Conservation (phyloP, 1,284 basidiomycete genomes). For the Tilletiaria anomala region DNA sequence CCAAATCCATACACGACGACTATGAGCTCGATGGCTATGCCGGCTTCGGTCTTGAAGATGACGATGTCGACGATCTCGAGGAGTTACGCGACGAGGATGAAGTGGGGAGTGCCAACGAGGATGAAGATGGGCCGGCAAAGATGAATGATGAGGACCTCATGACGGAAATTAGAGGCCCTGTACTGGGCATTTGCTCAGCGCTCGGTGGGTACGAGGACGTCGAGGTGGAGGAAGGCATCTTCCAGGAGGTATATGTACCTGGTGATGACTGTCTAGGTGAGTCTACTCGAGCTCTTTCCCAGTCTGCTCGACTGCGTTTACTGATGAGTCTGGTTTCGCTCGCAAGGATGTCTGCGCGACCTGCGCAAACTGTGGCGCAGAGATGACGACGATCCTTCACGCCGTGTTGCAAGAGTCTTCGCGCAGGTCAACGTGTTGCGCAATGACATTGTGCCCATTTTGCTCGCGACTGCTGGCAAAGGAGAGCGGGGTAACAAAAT, state of each 20-base stretch:
- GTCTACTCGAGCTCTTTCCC: too few species aligned
- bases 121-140: slow-evolving; percentile 3
- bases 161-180: slow-evolving; percentile 17
- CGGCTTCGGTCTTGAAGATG: slow-evolving; percentile 6
- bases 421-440: slow-evolving; percentile 31
- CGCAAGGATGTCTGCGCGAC: slow-evolving; percentile 25
- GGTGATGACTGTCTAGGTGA: slow-evolving; percentile 30
- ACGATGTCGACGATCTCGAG: slow-evolving; percentile 22
- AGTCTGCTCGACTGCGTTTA: not conserved
- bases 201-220: slow-evolving; percentile 34
- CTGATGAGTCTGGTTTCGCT: not conserved
- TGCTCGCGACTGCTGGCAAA: slow-evolving; percentile 28
- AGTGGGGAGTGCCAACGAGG: not conserved
- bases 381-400: slow-evolving; percentile 29
- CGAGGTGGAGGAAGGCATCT: slow-evolving; percentile 5
- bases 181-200: slow-evolving; percentile 28
- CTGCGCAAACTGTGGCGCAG: slow-evolving; percentile 32
- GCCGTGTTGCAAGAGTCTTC: slow-evolving; percentile 32
- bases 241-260: slow-evolving; percentile 14
- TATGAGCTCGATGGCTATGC: not conserved
- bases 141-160: slow-evolving; percentile 14
- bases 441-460: slow-evolving; percentile 32
- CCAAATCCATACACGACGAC: too few species aligned
- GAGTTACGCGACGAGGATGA: slow-evolving; percentile 9
- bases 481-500: slow-evolving; percentile 24